A percentile compares a stretch with the other conserved stretches of the same genome.
Conservation (phyloP, 176 grass and related monocot species). For the Oryza nivara region DNA sequence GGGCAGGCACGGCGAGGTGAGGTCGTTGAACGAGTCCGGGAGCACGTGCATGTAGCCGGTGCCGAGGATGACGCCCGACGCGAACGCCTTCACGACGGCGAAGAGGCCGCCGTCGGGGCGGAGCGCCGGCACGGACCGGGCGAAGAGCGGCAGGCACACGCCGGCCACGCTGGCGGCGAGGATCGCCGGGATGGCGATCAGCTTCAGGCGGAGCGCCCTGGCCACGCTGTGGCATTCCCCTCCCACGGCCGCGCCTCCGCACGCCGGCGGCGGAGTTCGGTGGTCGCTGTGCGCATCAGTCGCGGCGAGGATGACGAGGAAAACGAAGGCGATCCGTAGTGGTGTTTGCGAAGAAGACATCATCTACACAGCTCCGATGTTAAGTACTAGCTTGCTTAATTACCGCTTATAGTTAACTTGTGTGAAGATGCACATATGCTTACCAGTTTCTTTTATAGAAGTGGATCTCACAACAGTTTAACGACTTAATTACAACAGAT, state of each 20-base stretch:
- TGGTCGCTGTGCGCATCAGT: neutral
- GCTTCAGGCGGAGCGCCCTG: conserved; percentile 62
- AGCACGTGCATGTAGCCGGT: conserved; percentile 87
- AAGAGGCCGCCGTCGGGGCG: conserved; percentile 66
- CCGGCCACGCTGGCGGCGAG: conserved; percentile 55
- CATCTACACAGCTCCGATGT: neutral
- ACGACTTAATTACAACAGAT: neutral
- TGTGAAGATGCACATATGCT: neutral
- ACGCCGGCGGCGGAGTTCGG: neutral
- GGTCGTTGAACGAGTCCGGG: conserved; percentile 66
- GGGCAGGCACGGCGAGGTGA: conserved; percentile 67
- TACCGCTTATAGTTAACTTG: neutral
- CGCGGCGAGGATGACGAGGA: neutral
- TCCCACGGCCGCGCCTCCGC: neutral
- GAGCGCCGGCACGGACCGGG: conserved; percentile 58
- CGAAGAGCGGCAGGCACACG: conserved; percentile 71
- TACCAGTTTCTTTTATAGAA: neutral
- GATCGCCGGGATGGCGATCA: conserved; percentile 71
- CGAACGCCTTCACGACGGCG: conserved; percentile 73
- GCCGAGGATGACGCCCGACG: conserved; percentile 74
- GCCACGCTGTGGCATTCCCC: conserved; percentile 58
- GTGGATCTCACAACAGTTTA: neutral
- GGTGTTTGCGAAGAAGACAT: neutral
- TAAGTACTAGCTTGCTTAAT: neutral
- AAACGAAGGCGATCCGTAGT: neutral